Percentiles rank a stretch among this genome's conserved stretches.
phyloP scores from a whole-genome alignment of 2,329 filamentous ascomycete species.

The Cordyceps javanica region DNA sequence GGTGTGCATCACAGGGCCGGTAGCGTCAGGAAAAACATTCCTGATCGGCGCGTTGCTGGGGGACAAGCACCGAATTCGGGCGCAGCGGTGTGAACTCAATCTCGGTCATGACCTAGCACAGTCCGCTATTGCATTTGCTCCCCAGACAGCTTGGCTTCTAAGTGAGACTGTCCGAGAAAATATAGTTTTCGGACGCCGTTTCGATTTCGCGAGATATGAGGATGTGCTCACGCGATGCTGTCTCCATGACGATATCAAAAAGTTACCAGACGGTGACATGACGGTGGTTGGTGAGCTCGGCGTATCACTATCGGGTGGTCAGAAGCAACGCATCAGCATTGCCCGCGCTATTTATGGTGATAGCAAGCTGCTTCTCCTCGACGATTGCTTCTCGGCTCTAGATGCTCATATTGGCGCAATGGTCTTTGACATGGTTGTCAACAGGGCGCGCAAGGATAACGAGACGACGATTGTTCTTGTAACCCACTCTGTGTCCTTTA shows the following conservation, averaged over 20 bases:
- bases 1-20: too few species aligned
- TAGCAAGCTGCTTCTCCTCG: background rate
- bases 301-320: background rate
- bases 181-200: background rate
- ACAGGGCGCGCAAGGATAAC: too few species aligned
- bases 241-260: background rate
- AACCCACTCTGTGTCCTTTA: background rate
- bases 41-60: too few species aligned
- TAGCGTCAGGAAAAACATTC: too few species aligned
- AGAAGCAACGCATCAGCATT: background rate
- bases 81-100: too few species aligned
- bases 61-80: too few species aligned
- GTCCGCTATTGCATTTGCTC: too few species aligned
- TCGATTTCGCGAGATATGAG: background rate
- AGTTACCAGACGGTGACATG: background rate
- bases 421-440: background rate
- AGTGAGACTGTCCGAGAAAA: background rate
- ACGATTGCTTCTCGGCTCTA: background rate
- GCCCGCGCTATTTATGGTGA: background rate
- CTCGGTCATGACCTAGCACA: too few species aligned
- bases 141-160: background rate
- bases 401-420: background rate
- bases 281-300: background rate
- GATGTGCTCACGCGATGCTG: background rate
- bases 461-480: too few species aligned